Evolutionary conservation across 768 basidiomycete species (phyloP), one percentile per base, ranked within the genome.

Genomic region (Asterophora lycoperdoides): DNA sequence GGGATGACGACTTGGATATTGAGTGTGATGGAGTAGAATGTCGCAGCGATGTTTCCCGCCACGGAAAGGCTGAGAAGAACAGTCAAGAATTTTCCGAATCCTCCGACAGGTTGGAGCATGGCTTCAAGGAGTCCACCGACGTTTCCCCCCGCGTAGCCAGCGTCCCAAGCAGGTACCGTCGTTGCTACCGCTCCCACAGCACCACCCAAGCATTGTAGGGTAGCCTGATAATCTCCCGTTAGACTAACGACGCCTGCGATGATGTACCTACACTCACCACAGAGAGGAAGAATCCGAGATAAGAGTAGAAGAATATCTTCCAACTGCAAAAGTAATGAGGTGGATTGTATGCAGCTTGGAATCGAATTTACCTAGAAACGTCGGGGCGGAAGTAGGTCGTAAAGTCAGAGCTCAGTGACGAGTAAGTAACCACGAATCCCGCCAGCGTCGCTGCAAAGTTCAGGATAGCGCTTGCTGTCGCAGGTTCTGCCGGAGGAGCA

Each of bases 31-130:
- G 85, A 89, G 64, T 96, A 96, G 53, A 92, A 82, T 5, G 88
- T 86, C 2, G 84, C 80, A 1, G 89, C 86, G 38, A 89, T 84
- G 67, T 93, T 93, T 2, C 80, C 87, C 1, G 83, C 81, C 35
- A 92, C 87, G 41, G 85, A 88, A 17, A 96, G 70, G 48, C 86
- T 86, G 53, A 94, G 74, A 38, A 95, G 67, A 30, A 93, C 85
- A 0, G 83, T 85, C 36, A 92, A 70, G 70, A 91, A 86, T 60
- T 87, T 86, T 5, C 88, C 84, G 61, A 89, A 90, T 28, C 77
- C 77, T 34, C 81, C 80, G 0, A 74, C 72, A 0, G 89, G 89
- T n/a, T 70, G 71, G 2, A 91, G 74, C 73, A 89, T 81, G 2
- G 84, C 85, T 41, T 75, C 73, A 6, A 92, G 57, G 6, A 92